phyloP scores from a whole-genome alignment of 768 basidiomycete genomes.

The Lactarius indigo region DNA sequence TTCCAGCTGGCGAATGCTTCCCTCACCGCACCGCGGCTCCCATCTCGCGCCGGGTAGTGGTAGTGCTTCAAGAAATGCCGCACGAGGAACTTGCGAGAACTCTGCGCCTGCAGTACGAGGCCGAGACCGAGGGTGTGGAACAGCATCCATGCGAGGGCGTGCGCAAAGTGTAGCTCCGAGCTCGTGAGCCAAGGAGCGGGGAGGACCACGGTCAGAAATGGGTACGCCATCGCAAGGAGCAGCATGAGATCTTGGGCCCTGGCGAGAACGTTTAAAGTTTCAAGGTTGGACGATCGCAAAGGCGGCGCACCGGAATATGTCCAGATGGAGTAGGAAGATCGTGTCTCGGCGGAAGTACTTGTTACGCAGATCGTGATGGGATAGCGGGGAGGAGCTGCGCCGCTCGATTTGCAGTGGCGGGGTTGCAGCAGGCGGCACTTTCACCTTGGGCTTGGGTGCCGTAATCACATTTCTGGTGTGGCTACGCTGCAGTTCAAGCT shows the following conservation, averaged over 20 bases:
- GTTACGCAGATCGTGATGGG: constrained; percentile 87
- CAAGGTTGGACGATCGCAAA: not conserved
- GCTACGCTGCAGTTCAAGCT: constrained; percentile 29
- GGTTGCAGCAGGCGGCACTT: not conserved
- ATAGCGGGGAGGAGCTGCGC: constrained; percentile 34
- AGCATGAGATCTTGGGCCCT: constrained; percentile 87
- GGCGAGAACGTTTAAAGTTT: constrained; percentile 16
- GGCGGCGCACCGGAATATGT: constrained; percentile 69
- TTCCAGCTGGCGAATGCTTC: constrained; percentile 98
- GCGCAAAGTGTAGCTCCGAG: constrained; percentile 70
- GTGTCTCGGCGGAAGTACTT: constrained; percentile 89
- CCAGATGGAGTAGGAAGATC: constrained; percentile 75
- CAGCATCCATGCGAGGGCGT: constrained; percentile 81
- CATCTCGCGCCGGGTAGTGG: constrained; percentile 72
- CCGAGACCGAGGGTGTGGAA: constrained; percentile 91
- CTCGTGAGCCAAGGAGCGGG: constrained; percentile 48
- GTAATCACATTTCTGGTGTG: not conserved
- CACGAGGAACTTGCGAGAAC: constrained; percentile 83
- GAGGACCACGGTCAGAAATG: constrained; percentile 52
- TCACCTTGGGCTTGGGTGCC: not conserved
- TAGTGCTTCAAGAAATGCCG: constrained; percentile 95
- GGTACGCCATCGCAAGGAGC: constrained; percentile 68
- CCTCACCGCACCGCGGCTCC: constrained; percentile 71
- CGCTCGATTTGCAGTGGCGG: not conserved
- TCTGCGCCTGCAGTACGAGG: constrained; percentile 77